Conservation (phyloP, 257 asterid genomes). For the Ilex asprella region DNA sequence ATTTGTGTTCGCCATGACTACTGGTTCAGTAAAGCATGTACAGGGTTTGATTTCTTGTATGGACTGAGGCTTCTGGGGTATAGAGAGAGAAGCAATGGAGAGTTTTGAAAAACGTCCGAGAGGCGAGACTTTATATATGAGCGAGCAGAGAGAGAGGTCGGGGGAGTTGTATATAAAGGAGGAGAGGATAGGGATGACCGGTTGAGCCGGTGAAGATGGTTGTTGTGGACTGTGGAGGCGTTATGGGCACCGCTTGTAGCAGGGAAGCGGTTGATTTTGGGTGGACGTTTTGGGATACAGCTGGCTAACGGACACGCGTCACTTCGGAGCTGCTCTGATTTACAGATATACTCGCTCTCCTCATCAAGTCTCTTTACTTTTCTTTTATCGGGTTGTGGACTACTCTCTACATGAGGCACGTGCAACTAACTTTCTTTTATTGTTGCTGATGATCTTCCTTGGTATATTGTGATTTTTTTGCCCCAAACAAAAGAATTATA, state of each 20-base stretch:
- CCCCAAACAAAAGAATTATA: no score
- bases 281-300: constrained; percentile 53
- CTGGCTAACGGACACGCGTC: constrained; percentile 93
- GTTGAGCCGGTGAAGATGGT: constrained; percentile 9
- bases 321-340: neutral
- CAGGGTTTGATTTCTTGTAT: neutral
- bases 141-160: neutral
- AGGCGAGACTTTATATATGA: constrained; percentile 15
- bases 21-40: constrained; percentile 2
- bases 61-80: neutral
- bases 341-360: no score
- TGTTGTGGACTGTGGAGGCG: constrained; percentile 25
- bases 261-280: constrained; percentile 37
- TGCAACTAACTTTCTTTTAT: no score
- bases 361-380: no score
- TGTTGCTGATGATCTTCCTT: no score
- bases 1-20: constrained; percentile 17
- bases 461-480: no score
- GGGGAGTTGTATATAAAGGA: constrained; percentile 6
- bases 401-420: no score
- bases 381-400: no score
- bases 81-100: neutral
- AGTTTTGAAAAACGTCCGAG: constrained; percentile 1
- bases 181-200: constrained; percentile 20
- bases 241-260: constrained; percentile 45